These are phyloP conservation scores for Blastobotrys muscicola DNA, from an alignment of 805 yeast genomes.

Conservation along the genomic window DNA sequence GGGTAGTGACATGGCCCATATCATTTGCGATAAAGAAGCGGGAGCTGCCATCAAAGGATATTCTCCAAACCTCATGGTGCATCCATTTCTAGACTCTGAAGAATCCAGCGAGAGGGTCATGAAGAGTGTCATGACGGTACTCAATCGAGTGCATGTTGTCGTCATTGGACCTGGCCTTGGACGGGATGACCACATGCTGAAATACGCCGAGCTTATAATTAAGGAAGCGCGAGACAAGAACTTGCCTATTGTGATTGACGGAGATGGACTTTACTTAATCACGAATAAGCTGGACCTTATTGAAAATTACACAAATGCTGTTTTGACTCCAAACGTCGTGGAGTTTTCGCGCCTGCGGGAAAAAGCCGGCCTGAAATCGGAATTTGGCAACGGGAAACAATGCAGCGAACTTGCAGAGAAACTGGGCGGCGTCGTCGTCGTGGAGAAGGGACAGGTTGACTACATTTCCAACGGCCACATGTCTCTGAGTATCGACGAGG, in stretches of 20 bases:
- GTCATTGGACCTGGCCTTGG: constrained; percentile 95
- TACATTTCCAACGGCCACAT: constrained; percentile 44
- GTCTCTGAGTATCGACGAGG: constrained; percentile 34
- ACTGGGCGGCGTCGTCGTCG: constrained; percentile 49
- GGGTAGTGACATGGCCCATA: constrained; percentile 85
- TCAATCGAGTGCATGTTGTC: constrained; percentile 66
- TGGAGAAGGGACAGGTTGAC: constrained; percentile 69
- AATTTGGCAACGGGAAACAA: constrained; percentile 15
- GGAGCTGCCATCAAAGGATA: constrained; percentile 76
- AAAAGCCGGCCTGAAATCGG: constrained; percentile 28
- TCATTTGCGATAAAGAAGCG: constrained; percentile 76
- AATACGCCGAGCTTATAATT: constrained; percentile 48
- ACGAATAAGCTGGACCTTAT: constrained; percentile 48
- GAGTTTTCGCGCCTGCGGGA: constrained; percentile 66
- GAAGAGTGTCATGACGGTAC: constrained; percentile 44
- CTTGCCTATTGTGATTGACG: constrained; percentile 77
- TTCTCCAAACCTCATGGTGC: constrained; percentile 92
- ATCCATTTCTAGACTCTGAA: constrained; percentile 67
- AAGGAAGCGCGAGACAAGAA: constrained; percentile 44
- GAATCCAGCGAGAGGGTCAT: constrained; percentile 31
- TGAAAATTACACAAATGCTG: constrained; percentile 46
- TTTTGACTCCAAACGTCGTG: constrained; percentile 82
- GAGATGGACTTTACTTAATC: constrained; percentile 73
- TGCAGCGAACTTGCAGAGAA: constrained; percentile 38
- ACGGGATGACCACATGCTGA: constrained; percentile 60